Evolutionary conservation across 2,329 filamentous ascomycete species (phyloP), one percentile per base, ranked within the genome.

Genomic region (Nemania abortiva): DNA sequence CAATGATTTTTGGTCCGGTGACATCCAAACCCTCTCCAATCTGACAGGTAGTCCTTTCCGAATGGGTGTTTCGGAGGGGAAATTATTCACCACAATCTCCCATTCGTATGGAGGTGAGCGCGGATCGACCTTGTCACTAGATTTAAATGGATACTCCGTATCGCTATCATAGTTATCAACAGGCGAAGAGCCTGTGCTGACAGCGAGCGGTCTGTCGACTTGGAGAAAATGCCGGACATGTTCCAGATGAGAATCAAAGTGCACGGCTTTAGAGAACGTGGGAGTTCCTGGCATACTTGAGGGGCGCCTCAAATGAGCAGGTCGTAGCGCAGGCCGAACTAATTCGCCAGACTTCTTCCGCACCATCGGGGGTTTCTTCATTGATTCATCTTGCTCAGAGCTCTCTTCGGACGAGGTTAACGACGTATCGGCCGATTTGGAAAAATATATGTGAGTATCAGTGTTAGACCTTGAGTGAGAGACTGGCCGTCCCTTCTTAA

Each of bases 341-440:
- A 99, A 87, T 82, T 99, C 96, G 39, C 96, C 96, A 47, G 96
- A 98, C 86, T 99, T 99, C 85, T 99, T 99, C 76, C 96, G 91
- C 11, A 99, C 90, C 90, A 98, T 97, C 63, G 90, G 90, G n/a
- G 95, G 94, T 82, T 96, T 97, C 75, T 83, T 85, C 71, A 79
- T 81, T 69, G 87, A 75, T 65, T 91, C 82, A 80, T 89, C 82
- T 77, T 74, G 74, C 79, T 86, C 91, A 73, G 81, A 88, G 77
- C 91, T 90, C 69, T 92, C 90, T 57, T 91, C 89, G 0, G 88
- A 90, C 9, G 78, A 81, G 2, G 83, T 83, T 37, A 84, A 70
- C 1, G 87, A 88, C 64, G 82, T 84, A 49, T 86, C 85, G 13
- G 80, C 78, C 0, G 86, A 85, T 70, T 84, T 83, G 27, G 78